Percentiles rank a stretch among this genome's conserved stretches.
phyloP scores from a whole-genome alignment of 768 basidiomycete species.

The Gymnopilus junonius region DNA sequence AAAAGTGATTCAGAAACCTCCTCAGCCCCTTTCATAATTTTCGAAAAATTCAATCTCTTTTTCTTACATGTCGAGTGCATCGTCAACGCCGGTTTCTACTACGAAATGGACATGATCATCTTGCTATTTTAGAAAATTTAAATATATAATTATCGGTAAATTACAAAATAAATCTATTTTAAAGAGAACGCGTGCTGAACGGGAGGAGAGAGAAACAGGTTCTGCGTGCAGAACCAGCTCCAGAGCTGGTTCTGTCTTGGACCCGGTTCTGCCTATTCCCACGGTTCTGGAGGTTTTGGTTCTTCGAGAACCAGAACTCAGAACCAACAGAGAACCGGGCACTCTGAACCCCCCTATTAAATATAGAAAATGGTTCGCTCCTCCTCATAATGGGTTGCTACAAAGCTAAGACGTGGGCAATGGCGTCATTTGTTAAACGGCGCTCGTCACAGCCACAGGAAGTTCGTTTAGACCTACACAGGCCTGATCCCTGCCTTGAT shows the following conservation, averaged over 20 bases:
- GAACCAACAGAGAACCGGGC: too few relatives aligned
- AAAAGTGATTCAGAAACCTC: too few relatives aligned
- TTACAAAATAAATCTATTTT: too few relatives aligned
- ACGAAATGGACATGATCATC: too few relatives aligned
- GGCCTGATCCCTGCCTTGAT: neutral
- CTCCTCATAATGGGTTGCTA: neutral
- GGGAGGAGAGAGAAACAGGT: neutral
- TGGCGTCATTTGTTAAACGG: neutral
- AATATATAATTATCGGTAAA: too few relatives aligned
- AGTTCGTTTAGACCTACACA: neutral
- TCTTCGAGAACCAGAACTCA: too few relatives aligned
- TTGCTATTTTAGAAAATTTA: too few relatives aligned
- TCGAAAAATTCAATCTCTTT: too few relatives aligned
- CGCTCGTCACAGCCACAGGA: neutral
- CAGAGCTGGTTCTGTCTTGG: neutral
- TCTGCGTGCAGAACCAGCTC: neutral
- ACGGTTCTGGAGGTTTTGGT: too few relatives aligned
- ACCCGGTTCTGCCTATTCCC: neutral
- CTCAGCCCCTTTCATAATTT: too few relatives aligned
- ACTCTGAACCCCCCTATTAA: neutral
- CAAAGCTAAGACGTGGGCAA: slow-evolving; percentile 1
- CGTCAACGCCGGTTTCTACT: too few relatives aligned
- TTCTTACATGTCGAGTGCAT: too few relatives aligned
- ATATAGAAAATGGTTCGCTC: neutral
- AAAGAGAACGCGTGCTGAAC: neutral